Conservation (phyloP, 2,329 filamentous ascomycete species). For the Aspergillus sp. region DNA sequence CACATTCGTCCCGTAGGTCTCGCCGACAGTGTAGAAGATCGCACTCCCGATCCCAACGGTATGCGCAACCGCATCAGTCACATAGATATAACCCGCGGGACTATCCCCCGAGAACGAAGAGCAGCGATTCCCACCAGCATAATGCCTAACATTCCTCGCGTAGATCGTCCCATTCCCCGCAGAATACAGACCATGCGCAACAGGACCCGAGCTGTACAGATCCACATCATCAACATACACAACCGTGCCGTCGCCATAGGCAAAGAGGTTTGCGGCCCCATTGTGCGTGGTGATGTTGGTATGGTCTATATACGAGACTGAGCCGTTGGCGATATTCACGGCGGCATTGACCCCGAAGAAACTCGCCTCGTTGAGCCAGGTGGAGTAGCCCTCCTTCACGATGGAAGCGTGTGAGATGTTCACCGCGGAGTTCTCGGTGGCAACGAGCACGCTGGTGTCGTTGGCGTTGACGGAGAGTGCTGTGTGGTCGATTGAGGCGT, state of each 20-base stretch:
- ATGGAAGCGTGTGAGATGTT: slow-evolving; percentile 27
- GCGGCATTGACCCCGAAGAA: slow-evolving; percentile 35
- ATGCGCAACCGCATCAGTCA: slow-evolving; percentile 30
- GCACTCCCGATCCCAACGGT: slow-evolving; percentile 32
- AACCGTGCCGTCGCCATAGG: slow-evolving; percentile 28
- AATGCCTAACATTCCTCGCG: slow-evolving; percentile 25
- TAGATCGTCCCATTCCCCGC: slow-evolving; percentile 32
- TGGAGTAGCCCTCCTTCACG: slow-evolving; percentile 31
- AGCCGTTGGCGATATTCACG: slow-evolving; percentile 31
- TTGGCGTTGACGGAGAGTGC: slow-evolving; percentile 17
- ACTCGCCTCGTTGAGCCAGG: slow-evolving; percentile 28
- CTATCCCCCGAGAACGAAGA: slow-evolving; percentile 35
- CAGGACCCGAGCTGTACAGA: slow-evolving; percentile 34
- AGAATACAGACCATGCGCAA: slow-evolving; percentile 34
- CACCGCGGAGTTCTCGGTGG: slow-evolving; percentile 8
- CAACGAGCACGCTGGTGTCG: slow-evolving; percentile 20
- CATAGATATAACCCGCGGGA: slow-evolving; percentile 28
- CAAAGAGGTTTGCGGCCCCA: slow-evolving; percentile 34
- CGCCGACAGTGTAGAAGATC: slow-evolving; percentile 31
- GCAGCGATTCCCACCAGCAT: slow-evolving; percentile 31
- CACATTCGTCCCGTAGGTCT: slow-evolving; percentile 28
- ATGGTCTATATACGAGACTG: slow-evolving; percentile 24
- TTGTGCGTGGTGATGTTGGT: slow-evolving; percentile 36
- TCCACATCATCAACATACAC: slow-evolving; percentile 27
- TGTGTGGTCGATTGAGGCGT: slow-evolving; percentile 8